These are phyloP conservation scores for Penicillium hordei DNA, from an alignment of 2,329 filamentous ascomycete genomes.

Conservation along the genomic window DNA sequence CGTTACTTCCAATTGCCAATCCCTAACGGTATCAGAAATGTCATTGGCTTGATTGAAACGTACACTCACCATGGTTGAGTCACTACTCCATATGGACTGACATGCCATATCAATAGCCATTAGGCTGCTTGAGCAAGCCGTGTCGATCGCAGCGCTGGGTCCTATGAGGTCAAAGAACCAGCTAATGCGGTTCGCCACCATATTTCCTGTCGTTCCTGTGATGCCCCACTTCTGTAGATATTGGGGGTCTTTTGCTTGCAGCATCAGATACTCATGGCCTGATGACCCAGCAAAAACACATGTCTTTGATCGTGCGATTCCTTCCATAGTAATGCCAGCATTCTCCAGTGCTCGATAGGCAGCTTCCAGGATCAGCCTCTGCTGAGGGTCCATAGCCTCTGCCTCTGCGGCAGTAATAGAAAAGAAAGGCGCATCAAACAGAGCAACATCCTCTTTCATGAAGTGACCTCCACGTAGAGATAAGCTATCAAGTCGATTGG, in stretches of 20 bases:
- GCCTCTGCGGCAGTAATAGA: constrained; percentile 27
- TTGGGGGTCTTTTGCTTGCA: constrained; percentile 23
- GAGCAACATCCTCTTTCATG: constrained; percentile 23
- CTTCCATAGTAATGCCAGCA: constrained; percentile 29
- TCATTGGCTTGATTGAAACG: neutral
- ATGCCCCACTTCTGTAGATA: constrained; percentile 21
- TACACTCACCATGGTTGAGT: constrained; percentile 1
- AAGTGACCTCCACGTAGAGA: constrained; percentile 20
- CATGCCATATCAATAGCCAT: constrained; percentile 26
- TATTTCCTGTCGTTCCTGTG: constrained; percentile 28
- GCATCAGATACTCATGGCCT: constrained; percentile 30
- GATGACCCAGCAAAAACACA: constrained; percentile 36
- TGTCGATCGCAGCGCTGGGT: constrained; percentile 30
- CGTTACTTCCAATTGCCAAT: neutral
- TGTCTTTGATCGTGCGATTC: constrained; percentile 32
- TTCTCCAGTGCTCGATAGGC: constrained; percentile 31
- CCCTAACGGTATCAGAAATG: neutral
- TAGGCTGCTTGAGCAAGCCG: constrained; percentile 30
- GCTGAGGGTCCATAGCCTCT: constrained; percentile 34
- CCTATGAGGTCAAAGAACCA: constrained; percentile 33
- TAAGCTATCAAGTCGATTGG: constrained; percentile 14
- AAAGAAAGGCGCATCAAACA: constrained; percentile 38
- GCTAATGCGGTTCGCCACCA: constrained; percentile 34
- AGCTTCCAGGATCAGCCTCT: constrained; percentile 32
- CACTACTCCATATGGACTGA: constrained; percentile 10